These are phyloP conservation scores for Spergularia azorica DNA, from an alignment of 179 eudicot species.

Conservation along the genomic window DNA sequence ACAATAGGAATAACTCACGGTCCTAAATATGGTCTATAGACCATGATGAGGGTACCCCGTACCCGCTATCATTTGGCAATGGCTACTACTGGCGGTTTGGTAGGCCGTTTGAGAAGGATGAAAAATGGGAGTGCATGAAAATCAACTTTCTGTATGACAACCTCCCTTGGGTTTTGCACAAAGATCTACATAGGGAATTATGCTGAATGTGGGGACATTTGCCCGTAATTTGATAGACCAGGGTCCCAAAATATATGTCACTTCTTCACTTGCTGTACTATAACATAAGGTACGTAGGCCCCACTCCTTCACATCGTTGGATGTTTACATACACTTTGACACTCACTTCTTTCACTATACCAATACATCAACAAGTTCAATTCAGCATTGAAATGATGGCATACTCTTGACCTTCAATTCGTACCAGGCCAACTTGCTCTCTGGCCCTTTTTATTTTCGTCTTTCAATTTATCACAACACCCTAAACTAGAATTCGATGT, in stretches of 20 bases:
- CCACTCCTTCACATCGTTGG: not conserved
- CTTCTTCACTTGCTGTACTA: slow-evolving; percentile 26
- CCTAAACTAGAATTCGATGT: not conserved
- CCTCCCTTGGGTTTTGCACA: not conserved
- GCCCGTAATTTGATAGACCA: slow-evolving; percentile 7
- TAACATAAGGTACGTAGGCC: not conserved
- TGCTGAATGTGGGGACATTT: slow-evolving; percentile 19
- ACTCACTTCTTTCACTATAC: too few relatives aligned
- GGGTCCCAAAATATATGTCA: slow-evolving; percentile 23
- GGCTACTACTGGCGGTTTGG: not conserved
- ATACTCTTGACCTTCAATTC: not conserved
- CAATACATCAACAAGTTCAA: not conserved
- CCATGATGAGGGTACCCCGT: too few relatives aligned
- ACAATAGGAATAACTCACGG: too few relatives aligned
- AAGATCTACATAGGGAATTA: slow-evolving; percentile 27
- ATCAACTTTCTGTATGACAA: slow-evolving; percentile 15
- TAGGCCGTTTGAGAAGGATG: not conserved
- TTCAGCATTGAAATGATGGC: slow-evolving; percentile 13
- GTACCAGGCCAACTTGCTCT: slow-evolving; percentile 6
- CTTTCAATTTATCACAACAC: not conserved
- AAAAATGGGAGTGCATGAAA: not conserved
- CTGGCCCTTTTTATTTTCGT: not conserved
- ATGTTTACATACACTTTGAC: not conserved
- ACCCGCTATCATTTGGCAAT: too few relatives aligned
- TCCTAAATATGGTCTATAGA: too few relatives aligned